Evolutionary conservation across 805 yeast species (phyloP).

Genomic region (Candida andamanensis): DNA sequence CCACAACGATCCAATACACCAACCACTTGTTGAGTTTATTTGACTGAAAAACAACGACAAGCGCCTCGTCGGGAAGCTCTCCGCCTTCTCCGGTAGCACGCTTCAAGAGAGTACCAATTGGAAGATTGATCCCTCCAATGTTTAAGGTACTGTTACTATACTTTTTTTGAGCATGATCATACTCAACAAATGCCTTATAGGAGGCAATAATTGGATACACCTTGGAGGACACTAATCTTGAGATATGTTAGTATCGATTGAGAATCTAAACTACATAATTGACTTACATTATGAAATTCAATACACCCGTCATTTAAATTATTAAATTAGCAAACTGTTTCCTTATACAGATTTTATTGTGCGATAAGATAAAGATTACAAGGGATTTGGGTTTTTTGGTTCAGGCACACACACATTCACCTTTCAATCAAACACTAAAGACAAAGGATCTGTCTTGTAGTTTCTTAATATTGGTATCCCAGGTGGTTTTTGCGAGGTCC

Average conservation of each 20-base stretch:
- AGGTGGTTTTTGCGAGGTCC: no score
- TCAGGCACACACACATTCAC: no score
- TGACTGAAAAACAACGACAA: slow-evolving; percentile 8
- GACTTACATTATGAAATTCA: no score
- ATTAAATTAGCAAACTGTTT: no score
- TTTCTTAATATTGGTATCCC: slow-evolving; percentile 15
- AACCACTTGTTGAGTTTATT: slow-evolving; percentile 35
- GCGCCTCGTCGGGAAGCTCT: slow-evolving; percentile 8
- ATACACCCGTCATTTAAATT: no score
- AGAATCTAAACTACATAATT: no score
- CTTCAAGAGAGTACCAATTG: slow-evolving; percentile 32
- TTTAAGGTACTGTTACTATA: slow-evolving; percentile 26
- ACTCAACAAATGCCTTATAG: slow-evolving; percentile 47
- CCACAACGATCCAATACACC: slow-evolving; percentile 61
- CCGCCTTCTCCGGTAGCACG: slow-evolving; percentile 19
- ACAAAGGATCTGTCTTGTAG: slow-evolving; percentile 8
- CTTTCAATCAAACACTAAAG: no score
- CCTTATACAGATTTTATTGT: not conserved
- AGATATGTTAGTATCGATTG: no score
- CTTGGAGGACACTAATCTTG: slow-evolving; percentile 3
- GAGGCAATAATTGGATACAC: slow-evolving; percentile 59
- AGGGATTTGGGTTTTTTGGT: no score
- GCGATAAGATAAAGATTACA: slow-evolving; percentile 2
- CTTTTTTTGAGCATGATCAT: slow-evolving; percentile 25
- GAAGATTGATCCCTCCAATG: slow-evolving; percentile 35